These are phyloP conservation scores for Sindora glabra DNA, from an alignment of 306 rosid genomes.

Conservation along the genomic window DNA sequence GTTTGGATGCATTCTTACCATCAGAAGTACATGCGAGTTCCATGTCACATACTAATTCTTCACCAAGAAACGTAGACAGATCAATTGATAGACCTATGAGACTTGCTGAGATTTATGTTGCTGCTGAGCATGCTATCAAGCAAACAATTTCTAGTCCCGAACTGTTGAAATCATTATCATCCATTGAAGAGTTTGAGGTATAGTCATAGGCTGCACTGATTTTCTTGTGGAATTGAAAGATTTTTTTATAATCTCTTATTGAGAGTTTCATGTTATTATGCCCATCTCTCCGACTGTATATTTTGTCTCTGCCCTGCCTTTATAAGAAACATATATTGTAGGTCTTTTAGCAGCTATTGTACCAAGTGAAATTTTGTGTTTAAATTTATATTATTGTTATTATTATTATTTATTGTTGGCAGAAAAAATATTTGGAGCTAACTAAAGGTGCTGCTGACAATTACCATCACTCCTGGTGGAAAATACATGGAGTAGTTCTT, in stretches of 20 bases:
- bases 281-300: conserved; percentile 4
- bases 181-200: conserved; percentile 92
- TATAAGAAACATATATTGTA: too few species aligned
- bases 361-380: neutral
- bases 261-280: conserved; percentile 13
- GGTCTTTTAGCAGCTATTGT: too few species aligned
- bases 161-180: conserved; percentile 61
- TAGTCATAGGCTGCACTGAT: conserved; percentile 11
- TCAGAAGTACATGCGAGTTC: conserved; percentile 47
- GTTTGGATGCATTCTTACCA: conserved; percentile 59
- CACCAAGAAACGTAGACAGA: conserved; percentile 75
- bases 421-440: conserved; percentile 86
- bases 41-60: conserved; percentile 86
- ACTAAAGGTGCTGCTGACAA: conserved; percentile 96
- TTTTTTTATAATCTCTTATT: neutral
- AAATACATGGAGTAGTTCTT: conserved; percentile 97
- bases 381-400: conserved; percentile 14
- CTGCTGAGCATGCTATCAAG: conserved; percentile 85
- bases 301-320: neutral
- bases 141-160: conserved; percentile 56
- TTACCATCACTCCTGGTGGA: conserved; percentile 96
- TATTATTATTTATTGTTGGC: conserved; percentile 31
- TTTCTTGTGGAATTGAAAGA: neutral
- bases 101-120: conserved; percentile 90
- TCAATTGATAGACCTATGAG: conserved; percentile 89